Conservation (phyloP, 139 green algal genomes). For the Parachlorella kessleri region DNA sequence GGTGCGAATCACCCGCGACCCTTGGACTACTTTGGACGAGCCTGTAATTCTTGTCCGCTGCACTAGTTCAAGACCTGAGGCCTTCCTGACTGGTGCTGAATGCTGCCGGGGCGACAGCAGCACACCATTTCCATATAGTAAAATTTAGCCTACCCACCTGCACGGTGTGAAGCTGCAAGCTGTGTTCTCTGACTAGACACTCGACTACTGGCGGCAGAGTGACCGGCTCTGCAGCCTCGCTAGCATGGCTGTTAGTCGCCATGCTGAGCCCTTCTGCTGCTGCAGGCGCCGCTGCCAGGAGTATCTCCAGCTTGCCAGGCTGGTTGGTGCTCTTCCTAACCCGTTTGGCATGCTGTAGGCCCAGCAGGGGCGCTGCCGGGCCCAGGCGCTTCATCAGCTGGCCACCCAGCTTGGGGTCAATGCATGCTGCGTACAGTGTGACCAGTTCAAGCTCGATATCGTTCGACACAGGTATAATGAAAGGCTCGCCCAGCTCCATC, state of each 20-base stretch:
- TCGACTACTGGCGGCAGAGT: slow-evolving; percentile 8
- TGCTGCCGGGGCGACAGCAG: no score
- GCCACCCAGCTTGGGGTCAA: slow-evolving; percentile 5
- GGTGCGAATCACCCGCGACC: no score
- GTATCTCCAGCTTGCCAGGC: slow-evolving; percentile 29
- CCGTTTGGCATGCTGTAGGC: slow-evolving; percentile 67
- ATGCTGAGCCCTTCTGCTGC: background rate
- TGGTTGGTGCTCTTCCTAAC: slow-evolving; percentile 39
- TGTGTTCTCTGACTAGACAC: background rate
- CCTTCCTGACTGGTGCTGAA: no score
- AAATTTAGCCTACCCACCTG: background rate
- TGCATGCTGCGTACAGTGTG: background rate
- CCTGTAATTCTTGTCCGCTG: no score
- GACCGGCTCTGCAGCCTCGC: background rate
- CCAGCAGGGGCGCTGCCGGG: slow-evolving; percentile 31
- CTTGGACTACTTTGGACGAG: no score
- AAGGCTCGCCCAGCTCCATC: background rate
- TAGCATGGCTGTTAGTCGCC: no score
- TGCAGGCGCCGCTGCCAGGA: slow-evolving; percentile 22
- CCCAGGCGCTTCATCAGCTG: slow-evolving; percentile 45
- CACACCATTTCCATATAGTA: no score
- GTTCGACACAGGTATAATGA: slow-evolving; percentile 4
- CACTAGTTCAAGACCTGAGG: no score
- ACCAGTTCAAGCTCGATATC: slow-evolving; percentile 10
- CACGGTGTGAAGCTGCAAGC: background rate